phyloP scores from a whole-genome alignment of 2,329 filamentous ascomycete species.

The Calonectria pseudoturangicola region DNA sequence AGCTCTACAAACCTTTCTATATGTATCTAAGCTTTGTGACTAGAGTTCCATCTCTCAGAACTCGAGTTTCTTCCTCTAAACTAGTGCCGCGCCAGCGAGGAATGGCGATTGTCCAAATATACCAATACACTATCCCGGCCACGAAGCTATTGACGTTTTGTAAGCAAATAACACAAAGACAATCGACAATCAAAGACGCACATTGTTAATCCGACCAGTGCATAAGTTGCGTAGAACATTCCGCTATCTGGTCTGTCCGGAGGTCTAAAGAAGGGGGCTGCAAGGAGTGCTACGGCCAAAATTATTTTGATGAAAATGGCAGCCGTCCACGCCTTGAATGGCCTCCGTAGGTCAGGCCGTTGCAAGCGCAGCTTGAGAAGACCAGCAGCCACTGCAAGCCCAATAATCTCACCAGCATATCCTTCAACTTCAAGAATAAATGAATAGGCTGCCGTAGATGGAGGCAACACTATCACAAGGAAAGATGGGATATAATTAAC shows the following conservation, averaged over 20 bases:
- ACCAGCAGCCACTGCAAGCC: slow-evolving; percentile 73
- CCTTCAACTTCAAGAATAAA: slow-evolving; percentile 84
- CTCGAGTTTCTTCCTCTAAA: slow-evolving; percentile 76
- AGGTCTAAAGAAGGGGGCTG: slow-evolving; percentile 78
- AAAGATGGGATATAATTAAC: slow-evolving; percentile 82
- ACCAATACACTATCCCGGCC: slow-evolving; percentile 80
- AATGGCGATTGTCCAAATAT: slow-evolving; percentile 77
- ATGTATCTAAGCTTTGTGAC: slow-evolving; percentile 73
- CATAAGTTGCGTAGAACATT: slow-evolving; percentile 73
- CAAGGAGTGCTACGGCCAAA: slow-evolving; percentile 73
- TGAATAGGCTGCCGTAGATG: slow-evolving; percentile 79
- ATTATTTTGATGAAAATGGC: slow-evolving; percentile 74
- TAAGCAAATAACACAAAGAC: neutral
- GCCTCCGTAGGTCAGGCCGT: slow-evolving; percentile 76
- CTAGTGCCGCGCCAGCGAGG: slow-evolving; percentile 76
- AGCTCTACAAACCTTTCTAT: neutral
- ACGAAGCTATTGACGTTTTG: slow-evolving; percentile 65
- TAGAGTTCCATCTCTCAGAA: slow-evolving; percentile 79
- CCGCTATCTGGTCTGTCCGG: slow-evolving; percentile 65
- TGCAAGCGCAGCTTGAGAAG: slow-evolving; percentile 76
- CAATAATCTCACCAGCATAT: slow-evolving; percentile 78
- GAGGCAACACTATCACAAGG: slow-evolving; percentile 79
- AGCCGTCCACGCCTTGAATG: slow-evolving; percentile 79
- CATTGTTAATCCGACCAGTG: slow-evolving; percentile 71
- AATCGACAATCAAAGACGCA: slow-evolving; percentile 60